Conservation (phyloP, 2,329 filamentous ascomycete genomes). For the Lachnellula willkommii region DNA sequence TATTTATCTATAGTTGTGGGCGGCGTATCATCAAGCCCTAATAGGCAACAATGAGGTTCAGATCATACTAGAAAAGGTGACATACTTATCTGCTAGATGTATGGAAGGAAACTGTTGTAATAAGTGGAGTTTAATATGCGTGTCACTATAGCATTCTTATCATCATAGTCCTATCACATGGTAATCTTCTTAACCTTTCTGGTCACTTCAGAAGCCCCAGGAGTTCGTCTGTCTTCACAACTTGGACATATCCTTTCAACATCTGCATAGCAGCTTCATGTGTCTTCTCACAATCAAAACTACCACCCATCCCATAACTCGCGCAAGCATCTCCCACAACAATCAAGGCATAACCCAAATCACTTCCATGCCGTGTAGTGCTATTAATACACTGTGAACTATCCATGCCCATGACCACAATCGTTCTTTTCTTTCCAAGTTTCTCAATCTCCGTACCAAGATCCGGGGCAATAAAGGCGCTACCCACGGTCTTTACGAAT, state of each 20-base stretch:
- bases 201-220: not conserved
- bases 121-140: no score
- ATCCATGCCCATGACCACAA: constrained; percentile 23
- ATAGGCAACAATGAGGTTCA: no score
- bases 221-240: not conserved
- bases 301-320: constrained; percentile 13
- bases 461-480: constrained; percentile 14
- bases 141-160: no score
- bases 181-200: no score
- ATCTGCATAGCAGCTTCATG: constrained; percentile 18
- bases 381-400: constrained; percentile 21
- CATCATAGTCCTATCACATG: no score
- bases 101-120: no score
- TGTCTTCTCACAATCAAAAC: constrained; percentile 13
- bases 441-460: constrained; percentile 2
- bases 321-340: constrained; percentile 24
- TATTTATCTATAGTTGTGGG: no score
- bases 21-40: no score
- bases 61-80: no score
- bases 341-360: constrained; percentile 20
- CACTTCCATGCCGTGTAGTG: constrained; percentile 17
- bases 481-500: constrained; percentile 20
- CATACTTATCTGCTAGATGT: no score
- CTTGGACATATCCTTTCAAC: constrained; percentile 9
- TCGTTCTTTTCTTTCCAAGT: constrained; percentile 8